Percentiles rank a stretch among this genome's conserved stretches.
Conservation (phyloP, 768 basidiomycete species). For the Mycena haematopus region DNA sequence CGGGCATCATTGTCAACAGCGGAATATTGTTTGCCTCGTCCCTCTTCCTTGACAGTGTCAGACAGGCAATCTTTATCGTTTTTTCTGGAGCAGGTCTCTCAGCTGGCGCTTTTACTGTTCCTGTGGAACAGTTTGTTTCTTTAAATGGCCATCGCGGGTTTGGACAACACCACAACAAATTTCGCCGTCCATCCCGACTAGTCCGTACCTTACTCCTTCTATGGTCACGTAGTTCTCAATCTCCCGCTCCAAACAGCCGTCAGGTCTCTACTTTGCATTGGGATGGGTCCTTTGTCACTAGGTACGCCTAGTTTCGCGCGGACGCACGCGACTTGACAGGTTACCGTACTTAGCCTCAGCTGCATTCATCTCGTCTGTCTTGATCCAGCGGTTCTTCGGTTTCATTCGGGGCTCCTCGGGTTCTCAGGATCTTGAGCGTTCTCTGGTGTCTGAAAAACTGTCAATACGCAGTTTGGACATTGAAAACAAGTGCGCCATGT, state of each 20-base stretch:
- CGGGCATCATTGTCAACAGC: not conserved
- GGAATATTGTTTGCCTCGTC: not conserved
- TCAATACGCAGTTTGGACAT: slow-evolving; percentile 22
- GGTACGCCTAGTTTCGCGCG: slow-evolving; percentile 27
- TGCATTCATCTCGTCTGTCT: slow-evolving; percentile 26
- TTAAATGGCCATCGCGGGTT: slow-evolving; percentile 31
- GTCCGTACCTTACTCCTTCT: slow-evolving; percentile 32
- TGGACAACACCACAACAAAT: slow-evolving; percentile 24
- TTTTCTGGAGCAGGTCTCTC: slow-evolving; percentile 28
- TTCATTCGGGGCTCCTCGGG: slow-evolving; percentile 18
- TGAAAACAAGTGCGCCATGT: slow-evolving; percentile 20
- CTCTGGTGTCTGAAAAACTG: slow-evolving; percentile 19
- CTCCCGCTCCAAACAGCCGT: slow-evolving; percentile 36
- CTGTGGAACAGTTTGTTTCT: slow-evolving; percentile 27
- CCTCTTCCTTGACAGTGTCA: not conserved
- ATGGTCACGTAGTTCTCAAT: not conserved
- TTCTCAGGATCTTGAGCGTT: slow-evolving; percentile 21
- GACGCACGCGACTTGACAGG: slow-evolving; percentile 11
- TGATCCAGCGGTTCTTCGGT: slow-evolving; percentile 27
- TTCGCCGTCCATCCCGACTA: slow-evolving; percentile 42
- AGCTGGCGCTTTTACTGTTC: slow-evolving; percentile 26
- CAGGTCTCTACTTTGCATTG: slow-evolving; percentile 47
- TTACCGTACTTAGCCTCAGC: slow-evolving; percentile 22
- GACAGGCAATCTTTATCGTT: not conserved
- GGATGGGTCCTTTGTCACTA: slow-evolving; percentile 49